These are phyloP conservation scores for Nannizziopsis arthrosporioides DNA, from an alignment of 2,329 filamentous ascomycete species.

Conservation along the genomic window DNA sequence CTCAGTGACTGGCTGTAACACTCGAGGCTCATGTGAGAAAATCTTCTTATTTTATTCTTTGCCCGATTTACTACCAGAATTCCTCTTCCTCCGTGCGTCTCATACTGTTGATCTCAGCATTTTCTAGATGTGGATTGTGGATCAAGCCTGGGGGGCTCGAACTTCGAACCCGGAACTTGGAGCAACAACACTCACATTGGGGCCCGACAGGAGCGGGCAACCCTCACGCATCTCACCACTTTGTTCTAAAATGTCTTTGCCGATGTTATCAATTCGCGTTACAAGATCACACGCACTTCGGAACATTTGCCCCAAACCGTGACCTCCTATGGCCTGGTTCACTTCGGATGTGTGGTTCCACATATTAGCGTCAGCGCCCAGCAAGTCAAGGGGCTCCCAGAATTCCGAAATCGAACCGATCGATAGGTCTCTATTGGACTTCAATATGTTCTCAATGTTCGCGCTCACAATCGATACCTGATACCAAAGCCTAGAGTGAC, in stretches of 20 bases:
- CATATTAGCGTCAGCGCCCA: slow-evolving; percentile 19
- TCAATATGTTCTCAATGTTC: slow-evolving; percentile 25
- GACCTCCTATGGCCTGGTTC: slow-evolving; percentile 18
- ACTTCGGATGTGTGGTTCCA: neutral
- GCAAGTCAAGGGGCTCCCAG: slow-evolving; percentile 23
- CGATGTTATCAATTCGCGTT: slow-evolving; percentile 29
- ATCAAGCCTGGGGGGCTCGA: neutral
- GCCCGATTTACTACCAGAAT: slow-evolving; percentile 17
- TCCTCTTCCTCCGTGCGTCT: neutral
- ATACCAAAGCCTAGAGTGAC: slow-evolving; percentile 28
- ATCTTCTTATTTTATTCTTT: slow-evolving; percentile 23
- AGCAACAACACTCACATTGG: neutral
- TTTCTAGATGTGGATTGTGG: neutral
- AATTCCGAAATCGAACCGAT: slow-evolving; percentile 26
- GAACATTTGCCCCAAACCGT: slow-evolving; percentile 23
- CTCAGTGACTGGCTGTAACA: slow-evolving; percentile 17
- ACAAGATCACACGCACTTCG: slow-evolving; percentile 25
- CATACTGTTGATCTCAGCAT: neutral
- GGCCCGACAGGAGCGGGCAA: neutral
- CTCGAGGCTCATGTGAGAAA: slow-evolving; percentile 16
- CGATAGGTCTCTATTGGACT: slow-evolving; percentile 24
- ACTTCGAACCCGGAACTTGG: neutral
- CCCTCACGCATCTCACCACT: neutral
- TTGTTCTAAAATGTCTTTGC: slow-evolving; percentile 21
- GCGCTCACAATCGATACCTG: slow-evolving; percentile 30